A percentile compares a stretch with the other conserved stretches of the same genome.
Conservation (phyloP, 208 protist genomes). For the Acanthamoeba divionensis region DNA sequence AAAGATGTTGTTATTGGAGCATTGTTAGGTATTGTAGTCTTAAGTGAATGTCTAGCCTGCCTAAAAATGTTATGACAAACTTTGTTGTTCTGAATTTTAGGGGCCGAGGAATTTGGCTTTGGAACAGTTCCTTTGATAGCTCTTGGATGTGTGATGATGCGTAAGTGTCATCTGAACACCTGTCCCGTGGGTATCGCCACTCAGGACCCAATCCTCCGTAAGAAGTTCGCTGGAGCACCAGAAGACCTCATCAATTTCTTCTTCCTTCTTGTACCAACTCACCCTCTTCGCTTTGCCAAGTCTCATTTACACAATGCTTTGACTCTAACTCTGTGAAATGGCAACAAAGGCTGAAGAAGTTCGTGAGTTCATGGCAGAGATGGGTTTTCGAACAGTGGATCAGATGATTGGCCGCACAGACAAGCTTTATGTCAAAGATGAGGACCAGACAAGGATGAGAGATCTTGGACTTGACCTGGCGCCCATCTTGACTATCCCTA, state of each 20-base stretch:
- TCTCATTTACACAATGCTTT: not conserved
- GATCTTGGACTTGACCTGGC: constrained; percentile 24
- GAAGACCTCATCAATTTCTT: constrained; percentile 87
- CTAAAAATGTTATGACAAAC: too few relatives aligned
- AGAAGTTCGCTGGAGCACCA: constrained; percentile 82
- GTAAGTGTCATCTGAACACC: constrained; percentile 89
- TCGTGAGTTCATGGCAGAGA: constrained; percentile 75
- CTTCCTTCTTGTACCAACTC: constrained; percentile 68
- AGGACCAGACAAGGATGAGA: not conserved
- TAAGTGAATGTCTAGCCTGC: too few relatives aligned
- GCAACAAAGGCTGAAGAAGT: constrained; percentile 74
- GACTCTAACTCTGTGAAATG: not conserved
- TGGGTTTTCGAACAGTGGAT: constrained; percentile 78
- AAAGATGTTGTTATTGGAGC: constrained; percentile 82
- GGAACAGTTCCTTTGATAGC: constrained; percentile 83
- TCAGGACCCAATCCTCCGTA: constrained; percentile 82
- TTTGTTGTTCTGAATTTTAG: too few relatives aligned
- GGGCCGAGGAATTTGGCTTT: constrained; percentile 86
- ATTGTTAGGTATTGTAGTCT: too few relatives aligned
- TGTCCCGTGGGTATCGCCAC: constrained; percentile 88
- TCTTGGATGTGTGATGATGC: constrained; percentile 87
- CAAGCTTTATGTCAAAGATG: not conserved
- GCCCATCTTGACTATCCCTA: constrained; percentile 41
- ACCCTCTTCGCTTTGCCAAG: not conserved
- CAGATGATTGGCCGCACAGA: constrained; percentile 75